Base-by-base conservation (phyloP, 345 rosid genomes). In the Linum usitatissimum region DNA sequence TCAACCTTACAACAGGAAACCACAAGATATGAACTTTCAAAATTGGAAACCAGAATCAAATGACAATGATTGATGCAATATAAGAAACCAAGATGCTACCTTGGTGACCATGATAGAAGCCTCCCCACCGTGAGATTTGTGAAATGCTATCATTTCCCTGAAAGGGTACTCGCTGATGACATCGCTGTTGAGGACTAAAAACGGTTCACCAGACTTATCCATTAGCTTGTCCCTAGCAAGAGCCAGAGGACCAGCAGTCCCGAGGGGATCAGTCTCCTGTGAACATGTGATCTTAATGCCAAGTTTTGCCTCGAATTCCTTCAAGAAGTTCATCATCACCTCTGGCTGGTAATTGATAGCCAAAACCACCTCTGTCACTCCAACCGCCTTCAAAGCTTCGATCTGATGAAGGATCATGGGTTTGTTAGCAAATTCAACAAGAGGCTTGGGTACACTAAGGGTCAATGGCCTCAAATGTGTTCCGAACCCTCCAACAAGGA, bases 51-150 rank as follows among this genome's bases (percentile, higher is more conserved):
- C 28, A 23, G 28, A 23, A 23, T 23, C 28, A 23, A 23, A 23
- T 23, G 28, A 23, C 28, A 23, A 23, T 23, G 28, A 23, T 23
- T 23, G 28, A 23, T 23, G 28, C 28, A 23, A 23, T 23, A 23
- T 23, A 23, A 2, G 28, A 23, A 23, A 23, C 28, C 28, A 23
- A 23, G 28, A 23, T 23, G 2, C 38, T 45, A 90, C 99, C 97
- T 90, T 90, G 59, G 99, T 93, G 30, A 93, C 99, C 97, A 93
- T 90, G 12, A 93, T 93, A 71, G 99, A 93, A 48, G 99, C 99
- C 76, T 93, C 99, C 53, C 97, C 97, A 42, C 97, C 96, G 55
- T 93, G 99, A 74, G 79, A 54, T 68, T 86, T 86, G 70, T 93
- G 99, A 74, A 93, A 93, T 63, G 74, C 90, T 30, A 93, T 73